These are phyloP conservation scores for Rhizopus stolonifer DNA, from an alignment of 371 early-diverging fungal genomes.

Conservation along the genomic window DNA sequence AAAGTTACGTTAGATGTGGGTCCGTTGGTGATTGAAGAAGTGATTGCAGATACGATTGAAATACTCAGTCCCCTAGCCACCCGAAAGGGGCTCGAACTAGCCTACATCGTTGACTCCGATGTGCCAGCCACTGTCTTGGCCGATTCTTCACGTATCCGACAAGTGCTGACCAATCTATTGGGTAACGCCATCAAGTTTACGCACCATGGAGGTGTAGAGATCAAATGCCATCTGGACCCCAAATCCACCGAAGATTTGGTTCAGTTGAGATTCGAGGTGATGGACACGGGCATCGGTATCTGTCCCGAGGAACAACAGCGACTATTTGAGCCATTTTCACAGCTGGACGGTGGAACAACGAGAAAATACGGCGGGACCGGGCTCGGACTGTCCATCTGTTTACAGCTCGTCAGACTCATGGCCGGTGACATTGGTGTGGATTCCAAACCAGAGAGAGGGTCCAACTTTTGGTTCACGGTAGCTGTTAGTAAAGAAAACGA, in stretches of 20 bases:
- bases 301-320: conserved; percentile 48
- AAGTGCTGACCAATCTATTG: conserved; percentile 46
- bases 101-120: conserved; percentile 46
- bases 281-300: conserved; percentile 68
- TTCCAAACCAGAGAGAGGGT: conserved; percentile 51
- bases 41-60: conserved; percentile 53
- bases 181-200: conserved; percentile 74
- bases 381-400: conserved; percentile 60
- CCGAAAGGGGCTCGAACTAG: conserved; percentile 52
- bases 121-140: conserved; percentile 46
- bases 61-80: conserved; percentile 53
- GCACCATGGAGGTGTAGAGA: conserved; percentile 55
- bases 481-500: conserved; percentile 28
- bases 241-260: conserved; percentile 17
- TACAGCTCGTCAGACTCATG: conserved; percentile 60
- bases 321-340: conserved; percentile 63
- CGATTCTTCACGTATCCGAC: conserved; percentile 48
- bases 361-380: conserved; percentile 67
- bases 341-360: conserved; percentile 61
- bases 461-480: conserved; percentile 61
- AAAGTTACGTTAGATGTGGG: conserved; percentile 48
- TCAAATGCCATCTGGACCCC: conserved; percentile 39
- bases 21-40: conserved; percentile 55
- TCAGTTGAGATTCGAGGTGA: conserved; percentile 50
- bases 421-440: conserved; percentile 54